These are phyloP conservation scores for Saccharomyces hybrid DNA, from an alignment of 1,139 yeast species.

Conservation along the genomic window DNA sequence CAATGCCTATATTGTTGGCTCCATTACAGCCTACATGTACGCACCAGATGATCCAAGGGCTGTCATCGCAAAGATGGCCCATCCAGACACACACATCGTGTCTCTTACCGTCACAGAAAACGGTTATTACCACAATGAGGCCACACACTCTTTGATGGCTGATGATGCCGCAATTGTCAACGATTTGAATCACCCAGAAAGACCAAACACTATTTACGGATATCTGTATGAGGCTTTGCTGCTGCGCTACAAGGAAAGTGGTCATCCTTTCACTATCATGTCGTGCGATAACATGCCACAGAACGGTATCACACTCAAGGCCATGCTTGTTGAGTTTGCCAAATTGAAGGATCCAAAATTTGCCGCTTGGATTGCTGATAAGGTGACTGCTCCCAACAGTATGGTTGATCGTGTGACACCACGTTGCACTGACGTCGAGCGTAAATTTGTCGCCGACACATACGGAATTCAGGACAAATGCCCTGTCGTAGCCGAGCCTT, in stretches of 20 bases:
- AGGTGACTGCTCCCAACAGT: slow-evolving; percentile 7
- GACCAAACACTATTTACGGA: neutral
- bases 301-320: slow-evolving; percentile 8
- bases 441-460: neutral
- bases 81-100: too few relatives aligned
- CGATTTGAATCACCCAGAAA: slow-evolving; percentile 3
- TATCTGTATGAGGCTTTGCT: slow-evolving; percentile 5
- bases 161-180: slow-evolving; percentile 4
- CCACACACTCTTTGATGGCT: slow-evolving; percentile 3
- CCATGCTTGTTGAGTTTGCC: slow-evolving; percentile 7
- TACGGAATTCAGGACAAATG: neutral
- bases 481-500: slow-evolving; percentile 8
- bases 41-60: slow-evolving; percentile 5
- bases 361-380: slow-evolving; percentile 5
- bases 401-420: slow-evolving; percentile 11
- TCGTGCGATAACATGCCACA: slow-evolving; percentile 9
- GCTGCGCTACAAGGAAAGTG: slow-evolving; percentile 3
- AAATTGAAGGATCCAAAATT: slow-evolving; percentile 4
- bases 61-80: too few relatives aligned
- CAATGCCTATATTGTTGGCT: neutral
- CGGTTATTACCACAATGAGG: slow-evolving; percentile 6
- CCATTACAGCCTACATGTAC: slow-evolving; percentile 5
- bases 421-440: slow-evolving; percentile 6
- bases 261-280: slow-evolving; percentile 6
- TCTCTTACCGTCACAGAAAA: too few relatives aligned